Percentiles rank a stretch among this genome's conserved stretches.
Evolutionary conservation across 116 monocot species (phyloP).

Genomic region (Papilionanthe hybrid): DNA sequence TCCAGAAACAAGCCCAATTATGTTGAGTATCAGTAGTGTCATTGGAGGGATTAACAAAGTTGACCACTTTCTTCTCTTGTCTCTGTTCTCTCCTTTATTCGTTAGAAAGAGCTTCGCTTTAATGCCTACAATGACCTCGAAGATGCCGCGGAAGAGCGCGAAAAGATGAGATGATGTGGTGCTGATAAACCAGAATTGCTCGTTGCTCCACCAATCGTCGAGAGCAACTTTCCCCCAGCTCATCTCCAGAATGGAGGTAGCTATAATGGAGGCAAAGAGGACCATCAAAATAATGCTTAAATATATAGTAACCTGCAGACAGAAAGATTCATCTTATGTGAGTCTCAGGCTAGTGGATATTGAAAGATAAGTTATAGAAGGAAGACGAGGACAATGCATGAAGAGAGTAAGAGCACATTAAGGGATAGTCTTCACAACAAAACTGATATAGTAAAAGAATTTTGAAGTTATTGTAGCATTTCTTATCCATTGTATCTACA

Average conservation of each 20-base stretch:
- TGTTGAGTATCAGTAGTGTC: conserved; percentile 23
- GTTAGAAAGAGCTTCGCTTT: conserved; percentile 35
- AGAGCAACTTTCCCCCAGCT: conserved; percentile 31
- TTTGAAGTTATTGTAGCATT: no score
- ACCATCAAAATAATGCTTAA: conserved; percentile 32
- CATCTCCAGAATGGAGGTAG: conserved; percentile 42
- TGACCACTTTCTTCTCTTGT: conserved; percentile 26
- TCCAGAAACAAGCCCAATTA: conserved; percentile 24
- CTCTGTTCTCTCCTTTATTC: conserved; percentile 17
- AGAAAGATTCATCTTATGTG: not conserved
- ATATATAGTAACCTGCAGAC: conserved; percentile 28
- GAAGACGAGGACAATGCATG: not conserved
- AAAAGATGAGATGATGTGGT: conserved; percentile 33
- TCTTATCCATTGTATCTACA: no score
- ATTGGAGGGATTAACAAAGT: conserved; percentile 32
- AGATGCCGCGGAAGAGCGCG: conserved; percentile 33
- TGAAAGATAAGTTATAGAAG: conserved; percentile 4
- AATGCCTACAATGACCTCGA: conserved; percentile 29
- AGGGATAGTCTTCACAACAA: no score
- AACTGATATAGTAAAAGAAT: no score
- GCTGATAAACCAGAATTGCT: conserved; percentile 45
- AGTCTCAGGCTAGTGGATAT: not conserved
- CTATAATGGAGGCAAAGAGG: conserved; percentile 30
- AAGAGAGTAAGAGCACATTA: not conserved
- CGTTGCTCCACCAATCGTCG: conserved; percentile 43